phyloP scores from a whole-genome alignment of 2,329 filamentous ascomycete species.

The Epichloe uncinata region DNA sequence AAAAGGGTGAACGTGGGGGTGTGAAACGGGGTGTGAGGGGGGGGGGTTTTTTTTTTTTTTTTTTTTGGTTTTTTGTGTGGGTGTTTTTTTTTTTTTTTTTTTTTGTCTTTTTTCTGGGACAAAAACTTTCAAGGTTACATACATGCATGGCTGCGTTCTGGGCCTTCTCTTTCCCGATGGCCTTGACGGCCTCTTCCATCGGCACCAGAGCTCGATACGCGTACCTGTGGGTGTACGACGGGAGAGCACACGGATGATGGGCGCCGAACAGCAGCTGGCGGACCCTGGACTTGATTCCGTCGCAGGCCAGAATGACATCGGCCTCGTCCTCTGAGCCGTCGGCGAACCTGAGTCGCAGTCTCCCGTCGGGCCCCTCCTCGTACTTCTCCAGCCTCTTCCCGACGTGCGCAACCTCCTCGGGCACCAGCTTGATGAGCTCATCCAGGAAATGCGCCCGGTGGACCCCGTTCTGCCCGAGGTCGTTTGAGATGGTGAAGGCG shows the following conservation, averaged over 20 bases:
- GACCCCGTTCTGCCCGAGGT: constrained; percentile 17
- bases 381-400: constrained; percentile 22
- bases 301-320: constrained; percentile 41
- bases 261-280: constrained; percentile 34
- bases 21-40: too few species aligned
- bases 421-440: constrained; percentile 25
- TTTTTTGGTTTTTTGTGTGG: too few species aligned
- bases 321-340: constrained; percentile 18
- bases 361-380: constrained; percentile 12
- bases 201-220: constrained; percentile 35
- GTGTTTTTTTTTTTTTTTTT: too few species aligned
- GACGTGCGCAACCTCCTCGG: constrained; percentile 20
- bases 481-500: constrained; percentile 1
- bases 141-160: constrained; percentile 11
- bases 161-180: constrained; percentile 27
- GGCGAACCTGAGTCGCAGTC: constrained; percentile 20
- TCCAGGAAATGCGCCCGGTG: constrained; percentile 27
- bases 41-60: too few species aligned
- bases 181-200: constrained; percentile 38
- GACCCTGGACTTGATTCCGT: constrained; percentile 48
- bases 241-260: constrained; percentile 22
- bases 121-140: too few species aligned
- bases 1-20: too few species aligned
- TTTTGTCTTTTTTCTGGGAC: too few species aligned
- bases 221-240: constrained; percentile 39